These are phyloP conservation scores for Didymella pomorum DNA, from an alignment of 2,329 filamentous ascomycete species.

Conservation along the genomic window DNA sequence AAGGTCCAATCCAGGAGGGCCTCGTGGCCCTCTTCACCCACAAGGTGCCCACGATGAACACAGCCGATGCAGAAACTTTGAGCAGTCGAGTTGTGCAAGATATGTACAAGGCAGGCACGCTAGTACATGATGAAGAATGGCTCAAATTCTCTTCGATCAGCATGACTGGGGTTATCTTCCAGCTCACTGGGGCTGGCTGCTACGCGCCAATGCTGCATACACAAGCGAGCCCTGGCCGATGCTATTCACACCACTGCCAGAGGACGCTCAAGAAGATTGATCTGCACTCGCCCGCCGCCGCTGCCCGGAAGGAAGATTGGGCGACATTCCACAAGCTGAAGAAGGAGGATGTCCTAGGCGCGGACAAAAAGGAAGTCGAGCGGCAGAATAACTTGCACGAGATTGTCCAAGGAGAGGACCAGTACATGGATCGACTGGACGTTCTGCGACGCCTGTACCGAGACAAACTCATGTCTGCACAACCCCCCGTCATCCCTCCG, in stretches of 20 bases:
- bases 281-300: conserved; percentile 74
- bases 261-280: conserved; percentile 95
- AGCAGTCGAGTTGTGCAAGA: conserved; percentile 77
- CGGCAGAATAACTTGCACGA: conserved; percentile 95
- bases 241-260: conserved; percentile 94
- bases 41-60: conserved; percentile 98
- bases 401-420: conserved; percentile 91
- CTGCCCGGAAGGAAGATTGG: conserved; percentile 79
- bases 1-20: conserved; percentile 85
- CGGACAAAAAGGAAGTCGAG: conserved; percentile 86
- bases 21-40: conserved; percentile 88
- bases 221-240: conserved; percentile 73
- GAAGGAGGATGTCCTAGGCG: conserved; percentile 75
- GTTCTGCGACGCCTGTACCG: conserved; percentile 86
- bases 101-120: conserved; percentile 79
- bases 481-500: conserved; percentile 82
- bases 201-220: conserved; percentile 85
- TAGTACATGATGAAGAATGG: conserved; percentile 95
- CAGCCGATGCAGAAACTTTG: conserved; percentile 90
- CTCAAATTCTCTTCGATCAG: conserved; percentile 85
- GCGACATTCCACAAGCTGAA: conserved; percentile 85
- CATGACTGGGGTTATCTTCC: conserved; percentile 90
- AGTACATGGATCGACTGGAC: conserved; percentile 87
- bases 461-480: conserved; percentile 75
- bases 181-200: conserved; percentile 89